Conservation (phyloP, 192 early-diverging fungal genomes). For the Coemansia sp. region DNA sequence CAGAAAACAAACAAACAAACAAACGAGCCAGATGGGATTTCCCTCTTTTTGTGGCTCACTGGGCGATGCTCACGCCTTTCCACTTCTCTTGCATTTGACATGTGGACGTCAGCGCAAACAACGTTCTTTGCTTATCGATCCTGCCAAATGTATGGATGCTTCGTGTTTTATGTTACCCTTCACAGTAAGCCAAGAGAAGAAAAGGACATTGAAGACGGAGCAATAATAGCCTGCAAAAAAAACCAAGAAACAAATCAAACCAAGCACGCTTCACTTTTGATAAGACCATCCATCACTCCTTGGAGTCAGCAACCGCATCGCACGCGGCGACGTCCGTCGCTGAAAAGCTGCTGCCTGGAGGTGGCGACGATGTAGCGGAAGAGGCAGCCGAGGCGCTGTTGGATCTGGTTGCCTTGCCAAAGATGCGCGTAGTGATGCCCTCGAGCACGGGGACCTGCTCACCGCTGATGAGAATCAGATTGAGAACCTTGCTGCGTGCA, state of each 20-base stretch:
- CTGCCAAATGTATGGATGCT: too few relatives aligned
- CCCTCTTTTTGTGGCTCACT: too few relatives aligned
- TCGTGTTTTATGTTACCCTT: too few relatives aligned
- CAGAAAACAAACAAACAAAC: background rate
- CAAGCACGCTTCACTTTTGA: too few relatives aligned
- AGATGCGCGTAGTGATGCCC: slow-evolving; percentile 40
- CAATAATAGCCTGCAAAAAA: background rate
- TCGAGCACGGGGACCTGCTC: slow-evolving; percentile 54
- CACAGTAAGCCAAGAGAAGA: too few relatives aligned
- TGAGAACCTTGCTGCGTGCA: slow-evolving; percentile 45
- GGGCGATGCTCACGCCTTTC: too few relatives aligned
- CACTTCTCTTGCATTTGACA: too few relatives aligned
- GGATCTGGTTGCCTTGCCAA: slow-evolving; percentile 45
- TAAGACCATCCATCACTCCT: background rate
- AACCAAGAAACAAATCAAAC: slow-evolving; percentile 3
- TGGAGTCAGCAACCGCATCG: slow-evolving; percentile 3
- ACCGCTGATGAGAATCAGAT: slow-evolving; percentile 52
- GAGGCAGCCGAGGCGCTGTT: background rate
- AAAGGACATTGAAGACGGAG: too few relatives aligned
- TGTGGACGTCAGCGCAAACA: too few relatives aligned
- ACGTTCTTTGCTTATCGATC: too few relatives aligned
- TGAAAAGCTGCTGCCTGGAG: background rate
- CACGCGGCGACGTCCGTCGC: background rate
- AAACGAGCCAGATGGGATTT: background rate
- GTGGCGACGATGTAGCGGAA: slow-evolving; percentile 10